phyloP scores from a whole-genome alignment of 352 stramenopile species.

The Saprolegnia diclina region DNA sequence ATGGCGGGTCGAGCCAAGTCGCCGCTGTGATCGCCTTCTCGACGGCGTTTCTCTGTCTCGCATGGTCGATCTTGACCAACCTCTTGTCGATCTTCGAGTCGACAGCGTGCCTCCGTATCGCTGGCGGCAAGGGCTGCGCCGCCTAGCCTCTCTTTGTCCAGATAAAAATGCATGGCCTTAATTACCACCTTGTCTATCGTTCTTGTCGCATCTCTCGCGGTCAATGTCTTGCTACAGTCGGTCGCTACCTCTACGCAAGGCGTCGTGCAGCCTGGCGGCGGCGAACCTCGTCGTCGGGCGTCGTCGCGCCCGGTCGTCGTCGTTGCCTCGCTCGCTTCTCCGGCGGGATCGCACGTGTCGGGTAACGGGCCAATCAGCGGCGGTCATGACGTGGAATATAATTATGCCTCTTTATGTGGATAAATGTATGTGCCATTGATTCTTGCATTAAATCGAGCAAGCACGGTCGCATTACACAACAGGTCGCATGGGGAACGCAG shows the following conservation, averaged over 20 bases:
- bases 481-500: slow-evolving; percentile 74
- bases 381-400: neutral
- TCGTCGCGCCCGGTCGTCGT: neutral
- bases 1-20: slow-evolving; percentile 26
- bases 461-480: slow-evolving; percentile 1
- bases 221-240: too few relatives aligned
- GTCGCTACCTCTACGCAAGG: too few relatives aligned
- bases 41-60: slow-evolving; percentile 22
- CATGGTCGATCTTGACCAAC: slow-evolving; percentile 37
- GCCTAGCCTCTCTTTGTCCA: neutral
- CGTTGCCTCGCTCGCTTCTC: neutral
- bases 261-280: too few relatives aligned
- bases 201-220: too few relatives aligned
- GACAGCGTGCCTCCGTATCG: slow-evolving; percentile 36
- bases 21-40: slow-evolving; percentile 24
- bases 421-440: slow-evolving; percentile 4
- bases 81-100: slow-evolving; percentile 33
- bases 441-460: neutral
- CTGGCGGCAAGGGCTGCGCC: slow-evolving; percentile 35
- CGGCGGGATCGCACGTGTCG: neutral
- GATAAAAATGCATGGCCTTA: neutral
- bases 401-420: neutral
- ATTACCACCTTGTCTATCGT: too few relatives aligned
- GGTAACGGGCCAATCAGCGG: neutral
- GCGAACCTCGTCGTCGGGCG: too few relatives aligned